A percentile compares a stretch with the other conserved stretches of the same genome.
Evolutionary conservation across 768 basidiomycete species (phyloP).

Genomic region (Chalciporus piperatus): DNA sequence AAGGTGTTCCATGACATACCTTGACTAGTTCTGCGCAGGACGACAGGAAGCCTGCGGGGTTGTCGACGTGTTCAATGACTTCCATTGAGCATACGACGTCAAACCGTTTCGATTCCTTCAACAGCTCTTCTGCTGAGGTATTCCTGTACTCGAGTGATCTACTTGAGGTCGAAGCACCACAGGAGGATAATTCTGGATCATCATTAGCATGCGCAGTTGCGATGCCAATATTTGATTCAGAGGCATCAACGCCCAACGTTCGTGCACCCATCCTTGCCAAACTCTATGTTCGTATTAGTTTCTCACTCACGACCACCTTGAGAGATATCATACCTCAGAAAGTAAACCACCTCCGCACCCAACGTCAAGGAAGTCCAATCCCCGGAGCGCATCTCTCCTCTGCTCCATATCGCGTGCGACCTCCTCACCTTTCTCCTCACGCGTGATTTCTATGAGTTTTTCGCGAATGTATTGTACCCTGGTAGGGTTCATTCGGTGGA

Average conservation of each 20-base stretch:
- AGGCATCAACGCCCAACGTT: constrained; percentile 93
- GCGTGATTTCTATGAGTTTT: constrained; percentile 63
- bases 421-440: constrained; percentile 48
- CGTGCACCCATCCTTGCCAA: constrained; percentile 83
- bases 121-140: constrained; percentile 70
- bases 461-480: constrained; percentile 80
- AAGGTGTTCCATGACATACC: constrained; percentile 42
- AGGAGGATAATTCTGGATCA: constrained; percentile 58
- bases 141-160: constrained; percentile 62
- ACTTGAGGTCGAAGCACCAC: constrained; percentile 11
- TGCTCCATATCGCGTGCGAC: constrained; percentile 27
- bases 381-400: constrained; percentile 45
- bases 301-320: neutral
- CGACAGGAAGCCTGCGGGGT: constrained; percentile 79
- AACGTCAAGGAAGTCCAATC: constrained; percentile 78
- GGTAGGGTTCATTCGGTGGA: constrained; percentile 95
- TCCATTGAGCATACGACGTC: constrained; percentile 98
- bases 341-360: constrained; percentile 96
- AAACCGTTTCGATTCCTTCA: constrained; percentile 62
- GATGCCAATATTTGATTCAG: constrained; percentile 80
- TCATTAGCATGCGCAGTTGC: constrained; percentile 77
- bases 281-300: constrained; percentile 49
- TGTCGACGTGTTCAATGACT: constrained; percentile 95
- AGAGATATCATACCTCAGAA: constrained; percentile 65
- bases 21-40: constrained; percentile 85